phyloP scores from a whole-genome alignment of 768 basidiomycete genomes.

The Exsudoporus frostii region DNA sequence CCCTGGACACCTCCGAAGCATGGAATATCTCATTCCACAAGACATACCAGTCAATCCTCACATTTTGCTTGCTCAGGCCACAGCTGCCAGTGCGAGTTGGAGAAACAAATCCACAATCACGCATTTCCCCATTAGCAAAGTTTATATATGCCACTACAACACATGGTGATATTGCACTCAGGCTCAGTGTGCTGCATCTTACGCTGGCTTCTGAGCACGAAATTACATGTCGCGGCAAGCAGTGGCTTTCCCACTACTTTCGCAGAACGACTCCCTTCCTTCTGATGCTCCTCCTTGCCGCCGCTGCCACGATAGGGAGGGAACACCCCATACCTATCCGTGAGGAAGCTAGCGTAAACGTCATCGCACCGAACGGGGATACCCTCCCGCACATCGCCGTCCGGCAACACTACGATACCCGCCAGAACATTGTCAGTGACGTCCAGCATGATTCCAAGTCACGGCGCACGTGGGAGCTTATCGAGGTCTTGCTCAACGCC shows the following conservation, averaged over 20 bases:
- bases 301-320: neutral
- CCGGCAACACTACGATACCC: neutral
- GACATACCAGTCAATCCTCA: neutral
- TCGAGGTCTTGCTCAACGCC: neutral
- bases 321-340: neutral
- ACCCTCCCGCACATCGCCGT: neutral
- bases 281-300: neutral
- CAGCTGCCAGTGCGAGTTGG: neutral
- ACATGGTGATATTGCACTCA: neutral
- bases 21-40: conserved; percentile 1
- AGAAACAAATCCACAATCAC: neutral
- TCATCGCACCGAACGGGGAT: neutral
- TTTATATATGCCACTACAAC: neutral
- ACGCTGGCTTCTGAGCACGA: conserved; percentile 1
- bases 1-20: neutral
- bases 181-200: no score
- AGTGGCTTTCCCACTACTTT: neutral
- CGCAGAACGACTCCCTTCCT: neutral
- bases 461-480: neutral
- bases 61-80: neutral
- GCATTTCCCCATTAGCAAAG: neutral
- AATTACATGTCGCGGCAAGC: conserved; percentile 1
- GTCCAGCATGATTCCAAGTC: neutral
- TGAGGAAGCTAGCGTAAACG: neutral
- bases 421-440: no score